Base-by-base conservation (phyloP, 306 rosid genomes). In the Cyamopsis tetragonoloba region DNA sequence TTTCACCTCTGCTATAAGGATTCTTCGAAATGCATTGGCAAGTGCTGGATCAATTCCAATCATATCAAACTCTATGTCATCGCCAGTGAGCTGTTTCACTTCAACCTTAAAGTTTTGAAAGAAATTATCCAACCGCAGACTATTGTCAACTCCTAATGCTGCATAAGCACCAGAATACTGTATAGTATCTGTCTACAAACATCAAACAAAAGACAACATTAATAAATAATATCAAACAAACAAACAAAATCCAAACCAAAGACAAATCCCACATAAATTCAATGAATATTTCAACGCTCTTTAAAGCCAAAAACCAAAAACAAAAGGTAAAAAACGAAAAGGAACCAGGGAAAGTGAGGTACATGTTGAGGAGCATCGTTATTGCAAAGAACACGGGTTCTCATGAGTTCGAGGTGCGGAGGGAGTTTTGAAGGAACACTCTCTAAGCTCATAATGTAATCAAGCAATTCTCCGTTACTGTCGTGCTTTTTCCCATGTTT, bases 1-100 rank as follows among this genome's bases (percentile, higher is more conserved):
- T 3, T 22, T 68, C 73, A 90, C 99, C 97, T 93, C 99, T 22
- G 99, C 47, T 64, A 93, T 93, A 61, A 93, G 95, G 65, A 93
- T 93, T 67, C 99, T 80, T 70, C 99, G 73, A 82, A 93, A 93
- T 2, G 99, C 95, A 74, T 93, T 93, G 34, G 97, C 99, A 63
- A 93, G 27, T 19, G 99, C 81, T 0, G 96, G 99, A 72, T 93
- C 99, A 65, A 93, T 86, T 12, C 97, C 99, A 61, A 93, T 86
- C 96, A 90, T 86, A 73, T 93, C 99, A 67, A 93, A 93, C 79
- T 90, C 97, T 23, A 93, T 82, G 24, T 81, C 91, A 7, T 87
- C 87, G 30, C 77, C 82, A 0, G 81, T 78, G 2, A 86, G 55
- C 26, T 65, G 69, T 26, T 74, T 85, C 67, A 93, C 96, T 79